Percentiles rank a stretch among this genome's conserved stretches.
Conservation (phyloP, 345 rosid genomes). For the Trapa bicornis region DNA sequence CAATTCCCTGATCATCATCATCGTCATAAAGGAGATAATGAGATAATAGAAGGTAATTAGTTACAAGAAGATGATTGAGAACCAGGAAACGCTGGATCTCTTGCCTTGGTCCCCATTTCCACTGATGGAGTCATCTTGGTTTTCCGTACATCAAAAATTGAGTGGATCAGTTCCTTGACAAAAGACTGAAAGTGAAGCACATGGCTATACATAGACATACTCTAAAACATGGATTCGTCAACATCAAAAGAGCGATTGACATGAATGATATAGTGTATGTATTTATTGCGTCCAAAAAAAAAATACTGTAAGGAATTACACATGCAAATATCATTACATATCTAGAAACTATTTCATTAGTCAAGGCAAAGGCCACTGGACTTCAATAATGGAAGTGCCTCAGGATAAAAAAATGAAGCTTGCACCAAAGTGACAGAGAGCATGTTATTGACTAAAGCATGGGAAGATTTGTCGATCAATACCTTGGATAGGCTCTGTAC, state of each 20-base stretch:
- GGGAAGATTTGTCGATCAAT: neutral
- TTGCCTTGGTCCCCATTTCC: constrained; percentile 65
- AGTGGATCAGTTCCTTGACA: neutral
- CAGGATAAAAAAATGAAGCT: neutral
- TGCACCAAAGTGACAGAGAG: neutral
- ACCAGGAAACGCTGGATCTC: constrained; percentile 13
- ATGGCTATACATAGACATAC: neutral
- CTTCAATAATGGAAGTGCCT: neutral
- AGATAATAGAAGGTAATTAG: neutral
- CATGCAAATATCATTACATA: neutral
- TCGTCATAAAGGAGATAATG: neutral
- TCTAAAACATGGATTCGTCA: neutral
- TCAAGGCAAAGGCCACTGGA: neutral
- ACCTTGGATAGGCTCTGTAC: constrained; percentile 69
- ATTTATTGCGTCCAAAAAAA: neutral
- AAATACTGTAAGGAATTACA: neutral
- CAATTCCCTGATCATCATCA: constrained; percentile 46
- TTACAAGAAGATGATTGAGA: neutral
- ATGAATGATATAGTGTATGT: neutral
- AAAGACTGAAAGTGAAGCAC: neutral
- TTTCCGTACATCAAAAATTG: constrained; percentile 36
- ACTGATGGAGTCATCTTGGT: constrained; percentile 66
- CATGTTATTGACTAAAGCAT: neutral
- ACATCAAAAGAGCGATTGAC: neutral
- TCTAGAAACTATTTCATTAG: neutral